phyloP scores from a whole-genome alignment of 768 basidiomycete genomes.

The Lactarius sp. region DNA sequence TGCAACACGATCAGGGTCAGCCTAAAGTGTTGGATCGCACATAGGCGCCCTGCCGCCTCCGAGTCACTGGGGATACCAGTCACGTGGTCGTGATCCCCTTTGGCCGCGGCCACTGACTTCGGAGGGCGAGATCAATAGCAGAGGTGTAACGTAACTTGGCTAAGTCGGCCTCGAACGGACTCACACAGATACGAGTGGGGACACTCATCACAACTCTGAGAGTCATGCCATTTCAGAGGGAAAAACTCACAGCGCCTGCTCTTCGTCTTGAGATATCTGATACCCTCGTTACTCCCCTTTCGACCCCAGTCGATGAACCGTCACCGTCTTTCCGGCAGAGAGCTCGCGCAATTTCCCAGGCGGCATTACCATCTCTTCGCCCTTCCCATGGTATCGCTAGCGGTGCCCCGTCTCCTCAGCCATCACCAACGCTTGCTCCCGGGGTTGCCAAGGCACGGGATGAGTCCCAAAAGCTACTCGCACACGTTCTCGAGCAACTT shows the following conservation, averaged over 20 bases:
- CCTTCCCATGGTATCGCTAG: constrained; percentile 29
- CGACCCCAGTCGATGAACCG: background rate
- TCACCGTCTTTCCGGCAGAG: constrained; percentile 23
- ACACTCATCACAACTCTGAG: background rate
- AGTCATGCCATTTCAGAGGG: constrained; percentile 12
- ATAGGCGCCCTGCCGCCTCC: background rate
- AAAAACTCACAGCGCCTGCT: constrained; percentile 6
- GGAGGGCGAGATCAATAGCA: background rate
- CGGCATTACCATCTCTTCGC: constrained; percentile 29
- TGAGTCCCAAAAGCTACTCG: constrained; percentile 66
- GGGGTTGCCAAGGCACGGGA: constrained; percentile 41
- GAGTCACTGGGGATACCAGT: background rate
- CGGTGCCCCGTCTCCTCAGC: constrained; percentile 27
- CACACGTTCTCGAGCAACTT: constrained; percentile 61
- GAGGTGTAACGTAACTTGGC: background rate
- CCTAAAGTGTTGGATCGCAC: background rate
- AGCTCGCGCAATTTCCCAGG: constrained; percentile 29
- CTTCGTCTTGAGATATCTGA: constrained; percentile 24
- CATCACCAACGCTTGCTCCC: constrained; percentile 26
- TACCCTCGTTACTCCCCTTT: background rate
- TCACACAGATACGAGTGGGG: background rate
- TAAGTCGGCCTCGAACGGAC: background rate
- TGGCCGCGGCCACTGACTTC: no score
- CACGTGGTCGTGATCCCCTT: background rate
- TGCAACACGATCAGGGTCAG: background rate